Base-by-base conservation (phyloP, 2,329 filamentous ascomycete genomes). In the Tothia fuscella region DNA sequence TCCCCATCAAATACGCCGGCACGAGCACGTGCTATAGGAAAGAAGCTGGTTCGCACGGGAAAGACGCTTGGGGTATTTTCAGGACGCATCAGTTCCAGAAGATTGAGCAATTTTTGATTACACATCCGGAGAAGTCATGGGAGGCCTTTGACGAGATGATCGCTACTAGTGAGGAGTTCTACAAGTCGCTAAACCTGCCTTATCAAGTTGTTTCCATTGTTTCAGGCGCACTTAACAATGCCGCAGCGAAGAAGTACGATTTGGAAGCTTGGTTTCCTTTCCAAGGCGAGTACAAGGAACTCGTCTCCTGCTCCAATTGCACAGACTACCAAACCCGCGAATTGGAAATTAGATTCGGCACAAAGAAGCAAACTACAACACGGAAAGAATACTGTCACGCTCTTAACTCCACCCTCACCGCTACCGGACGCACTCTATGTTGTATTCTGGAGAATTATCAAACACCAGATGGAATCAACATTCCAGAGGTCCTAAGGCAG, bases 21-120 rank as follows among this genome's bases (percentile, higher is more conserved):
- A 95, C 89, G 68, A 88, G 80, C 52, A 94, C 89, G 22, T 95
- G 88, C 63, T 98, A 94, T 70, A 76, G 91, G 52, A 88, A 93
- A 65, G 91, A 98, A 61, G 91, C 91, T 30, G 91, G 91, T 41
- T 80, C 84, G 16, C 89, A 91, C 57, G 82, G 87, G 22, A 82
- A 86, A 58, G 87, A 98, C 60, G 89, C 89, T 1, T 98, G 91
- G 91, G 91, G 91, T 43, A 86, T 96, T 47, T 98, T 95, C 74
- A 81, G 91, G 49, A 88, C 96, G 21, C 91, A 98, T 61, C 89
- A 98, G 61, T 98, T 96, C 56, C 89, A 96, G 62, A 95, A 93
- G 77, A 75, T 85, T 41, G 82, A 88, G 56, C 83, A 87, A 65
- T 89, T 86, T 56, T 66, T 85, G 46, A 70, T 83, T 52, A 82